A percentile compares a stretch with the other conserved stretches of the same genome.
These are phyloP conservation scores for Sporothrix phasma DNA, from an alignment of 2,329 filamentous ascomycete species.

Conservation along the genomic window DNA sequence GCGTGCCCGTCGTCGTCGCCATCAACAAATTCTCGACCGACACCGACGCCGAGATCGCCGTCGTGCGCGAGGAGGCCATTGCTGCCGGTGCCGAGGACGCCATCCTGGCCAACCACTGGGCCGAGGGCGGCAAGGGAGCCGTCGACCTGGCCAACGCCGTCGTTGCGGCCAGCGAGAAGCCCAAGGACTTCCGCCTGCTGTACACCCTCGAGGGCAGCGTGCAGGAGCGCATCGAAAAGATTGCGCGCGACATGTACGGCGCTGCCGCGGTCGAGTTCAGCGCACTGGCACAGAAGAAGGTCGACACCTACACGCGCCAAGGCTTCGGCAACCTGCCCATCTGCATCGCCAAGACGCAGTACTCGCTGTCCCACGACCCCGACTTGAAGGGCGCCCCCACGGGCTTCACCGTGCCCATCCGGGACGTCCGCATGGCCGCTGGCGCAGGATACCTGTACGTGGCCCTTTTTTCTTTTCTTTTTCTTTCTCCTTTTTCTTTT, in stretches of 20 bases:
- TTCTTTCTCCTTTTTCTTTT: slow-evolving; percentile 26
- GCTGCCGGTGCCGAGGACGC: slow-evolving; percentile 90
- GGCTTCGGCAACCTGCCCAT: slow-evolving; percentile 90
- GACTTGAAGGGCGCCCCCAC: slow-evolving; percentile 89
- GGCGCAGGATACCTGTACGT: slow-evolving; percentile 84
- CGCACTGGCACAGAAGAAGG: slow-evolving; percentile 89
- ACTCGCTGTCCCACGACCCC: slow-evolving; percentile 88
- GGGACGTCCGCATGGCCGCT: slow-evolving; percentile 87
- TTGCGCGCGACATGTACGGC: slow-evolving; percentile 90
- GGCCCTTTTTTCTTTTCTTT: neutral
- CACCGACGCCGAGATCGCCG: slow-evolving; percentile 80
- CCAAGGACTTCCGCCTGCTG: slow-evolving; percentile 78
- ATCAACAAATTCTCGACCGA: slow-evolving; percentile 97
- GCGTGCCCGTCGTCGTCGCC: slow-evolving; percentile 87
- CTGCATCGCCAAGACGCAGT: slow-evolving; percentile 97
- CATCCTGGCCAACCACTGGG: slow-evolving; percentile 92
- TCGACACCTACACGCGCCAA: slow-evolving; percentile 87
- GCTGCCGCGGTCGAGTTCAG: slow-evolving; percentile 84
- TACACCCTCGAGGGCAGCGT: slow-evolving; percentile 68
- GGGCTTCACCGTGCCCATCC: slow-evolving; percentile 88
- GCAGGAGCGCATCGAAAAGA: slow-evolving; percentile 80
- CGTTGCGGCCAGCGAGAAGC: slow-evolving; percentile 69
- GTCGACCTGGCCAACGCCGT: slow-evolving; percentile 81
- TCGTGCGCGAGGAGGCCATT: slow-evolving; percentile 82
- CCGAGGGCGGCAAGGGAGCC: slow-evolving; percentile 84